Evolutionary conservation across 2,329 filamentous ascomycete species (phyloP).

Genomic region (Biscogniauxia marginata): DNA sequence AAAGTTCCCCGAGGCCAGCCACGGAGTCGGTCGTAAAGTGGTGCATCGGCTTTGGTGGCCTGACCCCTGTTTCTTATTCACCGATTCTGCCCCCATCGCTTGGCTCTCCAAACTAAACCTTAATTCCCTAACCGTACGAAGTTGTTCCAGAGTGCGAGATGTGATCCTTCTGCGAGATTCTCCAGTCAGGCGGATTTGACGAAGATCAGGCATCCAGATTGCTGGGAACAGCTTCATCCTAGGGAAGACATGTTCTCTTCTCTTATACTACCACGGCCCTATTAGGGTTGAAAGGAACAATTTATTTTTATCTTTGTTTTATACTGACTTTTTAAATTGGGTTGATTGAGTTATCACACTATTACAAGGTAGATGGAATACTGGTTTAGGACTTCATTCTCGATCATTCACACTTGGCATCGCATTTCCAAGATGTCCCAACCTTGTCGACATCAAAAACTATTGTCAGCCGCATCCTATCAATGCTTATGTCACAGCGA

Average conservation of each 20-base stretch:
- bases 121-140: background rate
- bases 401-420: too few relatives aligned
- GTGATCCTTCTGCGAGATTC: background rate
- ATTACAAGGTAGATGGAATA: too few relatives aligned
- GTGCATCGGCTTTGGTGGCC: background rate
- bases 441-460: too few relatives aligned
- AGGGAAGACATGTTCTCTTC: background rate
- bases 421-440: too few relatives aligned
- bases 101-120: background rate
- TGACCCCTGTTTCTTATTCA: too few relatives aligned
- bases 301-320: too few relatives aligned
- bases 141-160: background rate
- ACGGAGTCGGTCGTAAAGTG: background rate
- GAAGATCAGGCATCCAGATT: background rate
- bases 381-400: too few relatives aligned
- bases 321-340: too few relatives aligned
- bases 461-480: too few relatives aligned
- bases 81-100: background rate
- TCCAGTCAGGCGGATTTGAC: background rate
- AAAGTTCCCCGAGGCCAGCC: background rate
- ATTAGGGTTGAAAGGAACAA: too few relatives aligned
- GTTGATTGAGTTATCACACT: too few relatives aligned
- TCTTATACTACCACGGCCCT: background rate
- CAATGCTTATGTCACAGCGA: too few relatives aligned
- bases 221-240: constrained; percentile 3